Conservation (phyloP, 2,329 filamentous ascomycete genomes). For the Paecilomyces sp. region DNA sequence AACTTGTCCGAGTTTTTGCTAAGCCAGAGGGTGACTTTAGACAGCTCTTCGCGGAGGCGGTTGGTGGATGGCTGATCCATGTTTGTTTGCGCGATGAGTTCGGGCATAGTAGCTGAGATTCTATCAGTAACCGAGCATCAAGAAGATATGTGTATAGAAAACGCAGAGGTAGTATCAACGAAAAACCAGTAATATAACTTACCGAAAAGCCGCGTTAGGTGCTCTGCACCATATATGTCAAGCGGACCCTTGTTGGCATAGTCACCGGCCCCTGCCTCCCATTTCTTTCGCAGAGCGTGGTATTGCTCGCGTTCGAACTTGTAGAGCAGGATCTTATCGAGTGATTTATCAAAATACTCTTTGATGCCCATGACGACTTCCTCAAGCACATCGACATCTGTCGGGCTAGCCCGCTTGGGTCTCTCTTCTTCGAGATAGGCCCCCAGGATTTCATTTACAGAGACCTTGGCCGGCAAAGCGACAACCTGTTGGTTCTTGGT, state of each 20-base stretch:
- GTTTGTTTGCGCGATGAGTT: slow-evolving; percentile 93
- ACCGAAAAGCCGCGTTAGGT: slow-evolving; percentile 85
- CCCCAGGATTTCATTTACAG: slow-evolving; percentile 70
- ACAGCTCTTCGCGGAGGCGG: slow-evolving; percentile 79
- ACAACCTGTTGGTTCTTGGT: slow-evolving; percentile 92
- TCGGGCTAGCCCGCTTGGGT: slow-evolving; percentile 54
- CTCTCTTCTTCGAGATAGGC: slow-evolving; percentile 70
- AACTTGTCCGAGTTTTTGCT: slow-evolving; percentile 68
- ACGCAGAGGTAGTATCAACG: background rate
- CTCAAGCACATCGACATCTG: slow-evolving; percentile 77
- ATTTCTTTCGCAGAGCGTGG: slow-evolving; percentile 65
- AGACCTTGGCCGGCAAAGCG: slow-evolving; percentile 67
- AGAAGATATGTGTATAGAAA: background rate
- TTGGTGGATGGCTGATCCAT: slow-evolving; percentile 91
- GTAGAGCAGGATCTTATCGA: slow-evolving; percentile 86
- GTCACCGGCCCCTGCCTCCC: slow-evolving; percentile 56
- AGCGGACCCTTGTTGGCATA: slow-evolving; percentile 63
- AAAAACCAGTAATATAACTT: slow-evolving; percentile 25
- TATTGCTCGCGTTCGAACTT: slow-evolving; percentile 91
- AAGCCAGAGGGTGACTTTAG: slow-evolving; percentile 80
- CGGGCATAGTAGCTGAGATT: slow-evolving; percentile 70
- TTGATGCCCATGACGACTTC: slow-evolving; percentile 80
- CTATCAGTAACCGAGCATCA: background rate
- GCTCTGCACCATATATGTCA: slow-evolving; percentile 89
- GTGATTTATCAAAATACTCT: slow-evolving; percentile 88